Percentiles rank a stretch among this genome's conserved stretches.
Conservation (phyloP, 2,329 filamentous ascomycete genomes). For the Aureobasidium subglaciale region DNA sequence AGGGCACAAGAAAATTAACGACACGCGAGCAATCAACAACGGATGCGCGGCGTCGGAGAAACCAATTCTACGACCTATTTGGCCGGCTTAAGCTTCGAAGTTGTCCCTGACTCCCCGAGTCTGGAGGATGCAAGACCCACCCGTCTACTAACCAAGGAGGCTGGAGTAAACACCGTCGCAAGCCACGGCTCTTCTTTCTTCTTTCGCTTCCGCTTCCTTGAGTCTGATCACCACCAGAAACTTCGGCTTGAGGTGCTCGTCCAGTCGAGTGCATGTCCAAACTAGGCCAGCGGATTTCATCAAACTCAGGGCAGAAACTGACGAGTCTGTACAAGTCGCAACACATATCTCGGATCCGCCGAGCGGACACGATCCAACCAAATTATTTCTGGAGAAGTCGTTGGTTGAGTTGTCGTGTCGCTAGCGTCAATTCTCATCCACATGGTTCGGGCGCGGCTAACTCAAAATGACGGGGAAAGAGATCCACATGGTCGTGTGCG, state of each 20-base stretch:
- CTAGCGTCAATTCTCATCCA: conserved; percentile 4
- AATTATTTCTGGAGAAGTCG: conserved; percentile 3
- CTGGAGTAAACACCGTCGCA: not conserved
- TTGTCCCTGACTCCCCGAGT: not conserved
- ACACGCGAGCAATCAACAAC: not conserved
- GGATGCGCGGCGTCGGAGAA: not conserved
- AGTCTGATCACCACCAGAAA: not conserved
- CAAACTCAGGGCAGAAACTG: not conserved
- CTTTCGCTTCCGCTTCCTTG: not conserved
- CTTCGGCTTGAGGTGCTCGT: not conserved
- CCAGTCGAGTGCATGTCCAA: too few relatives aligned
- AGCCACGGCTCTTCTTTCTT: not conserved
- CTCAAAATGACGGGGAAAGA: conserved; percentile 4
- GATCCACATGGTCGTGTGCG: conserved; percentile 12
- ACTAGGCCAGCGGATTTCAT: not conserved
- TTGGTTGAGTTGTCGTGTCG: conserved; percentile 4
- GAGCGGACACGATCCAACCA: not conserved
- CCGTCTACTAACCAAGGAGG: not conserved
- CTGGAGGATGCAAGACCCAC: conserved; percentile 11
- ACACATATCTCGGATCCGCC: not conserved
- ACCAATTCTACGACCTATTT: not conserved
- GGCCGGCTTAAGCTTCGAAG: not conserved
- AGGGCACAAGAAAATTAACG: not conserved
- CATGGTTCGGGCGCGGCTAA: conserved; percentile 8
- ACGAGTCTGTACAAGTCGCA: not conserved